These are phyloP conservation scores for Ophiostoma sp. DNA, from an alignment of 2,329 filamentous ascomycete genomes.

Conservation along the genomic window DNA sequence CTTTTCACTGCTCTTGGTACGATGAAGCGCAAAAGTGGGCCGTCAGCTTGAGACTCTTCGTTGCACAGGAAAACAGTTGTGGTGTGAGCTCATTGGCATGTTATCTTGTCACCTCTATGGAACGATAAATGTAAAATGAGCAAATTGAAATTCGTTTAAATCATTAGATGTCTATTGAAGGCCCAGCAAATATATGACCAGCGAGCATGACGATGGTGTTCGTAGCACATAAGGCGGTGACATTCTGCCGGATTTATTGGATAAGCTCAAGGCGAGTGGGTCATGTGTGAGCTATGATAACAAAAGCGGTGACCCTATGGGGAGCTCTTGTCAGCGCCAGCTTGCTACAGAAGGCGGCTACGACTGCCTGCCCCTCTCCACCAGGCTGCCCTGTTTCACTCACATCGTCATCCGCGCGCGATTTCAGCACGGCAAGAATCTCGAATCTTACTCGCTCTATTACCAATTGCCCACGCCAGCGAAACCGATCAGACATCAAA, in stretches of 20 bases:
- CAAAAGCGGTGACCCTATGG: neutral
- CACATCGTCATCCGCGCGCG: neutral
- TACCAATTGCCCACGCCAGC: neutral
- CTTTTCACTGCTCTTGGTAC: neutral
- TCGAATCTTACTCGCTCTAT: neutral
- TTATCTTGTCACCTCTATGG: neutral
- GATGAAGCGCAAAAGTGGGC: neutral
- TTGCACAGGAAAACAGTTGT: no score
- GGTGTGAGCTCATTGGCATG: neutral
- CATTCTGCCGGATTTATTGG: neutral
- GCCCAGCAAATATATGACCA: neutral
- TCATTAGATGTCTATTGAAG: neutral
- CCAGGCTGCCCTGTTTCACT: slow-evolving; percentile 15
- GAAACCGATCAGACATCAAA: neutral
- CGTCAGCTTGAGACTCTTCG: neutral
- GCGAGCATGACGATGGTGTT: neutral
- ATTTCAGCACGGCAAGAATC: neutral
- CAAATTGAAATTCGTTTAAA: no score
- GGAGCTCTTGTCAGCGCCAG: slow-evolving; percentile 3
- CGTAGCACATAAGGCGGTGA: neutral
- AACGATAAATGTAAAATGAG: neutral
- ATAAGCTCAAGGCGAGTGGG: neutral
- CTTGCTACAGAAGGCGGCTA: neutral
- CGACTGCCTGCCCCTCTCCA: neutral
- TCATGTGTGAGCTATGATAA: neutral